Evolutionary conservation across 495 filamentous ascomycete species (phyloP), one percentile per base, ranked within the genome.

Genomic region (Pseudevernia furfuracea): DNA sequence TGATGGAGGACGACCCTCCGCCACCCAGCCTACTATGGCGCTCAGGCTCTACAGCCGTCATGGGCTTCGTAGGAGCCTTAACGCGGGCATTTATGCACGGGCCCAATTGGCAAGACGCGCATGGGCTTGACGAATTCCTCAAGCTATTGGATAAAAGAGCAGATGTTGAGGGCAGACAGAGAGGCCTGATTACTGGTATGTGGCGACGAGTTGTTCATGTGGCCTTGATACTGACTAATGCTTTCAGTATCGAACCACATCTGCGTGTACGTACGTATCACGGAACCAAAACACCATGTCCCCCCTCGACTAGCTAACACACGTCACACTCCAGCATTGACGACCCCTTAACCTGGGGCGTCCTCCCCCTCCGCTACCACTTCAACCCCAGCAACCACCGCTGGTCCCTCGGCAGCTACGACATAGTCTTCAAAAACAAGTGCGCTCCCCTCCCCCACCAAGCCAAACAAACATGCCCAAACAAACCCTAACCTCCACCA

Each of bases 301-400:
- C 19, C 19, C 30, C 41, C 3, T 39, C 43, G 30, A 36, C 43
- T 34, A 56, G 60, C 60, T 60, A 0, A 68, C 57, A 37, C 25
- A 14, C 43, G 60, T 30, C 38, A 68, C 66, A 52, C 36, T 57
- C 62, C 72, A 97, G 93, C 55, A 78, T 97, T 69, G 94, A 98
- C 76, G 94, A 98, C 78, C 94, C 94, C 12, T 74, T 97, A 53
- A 83, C 96, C 60, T 98, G 92, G 91, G 93, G 92, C 43, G 79
- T 90, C 21, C 79, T 98, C 11, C 94, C 94, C 7, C 73, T 87
- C 30, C 76, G 81, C 49, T 88, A 92, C 67, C 74, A 81, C 60
- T 85, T 88, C 68, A 81, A 85, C 56, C 86, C 87, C 1, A 82
- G 80, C 68, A 90, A 91, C 71, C 83, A 89, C 67, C 81, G 94